Conservation (phyloP, 371 early-diverging fungal genomes). For the Rozella allomycis region DNA sequence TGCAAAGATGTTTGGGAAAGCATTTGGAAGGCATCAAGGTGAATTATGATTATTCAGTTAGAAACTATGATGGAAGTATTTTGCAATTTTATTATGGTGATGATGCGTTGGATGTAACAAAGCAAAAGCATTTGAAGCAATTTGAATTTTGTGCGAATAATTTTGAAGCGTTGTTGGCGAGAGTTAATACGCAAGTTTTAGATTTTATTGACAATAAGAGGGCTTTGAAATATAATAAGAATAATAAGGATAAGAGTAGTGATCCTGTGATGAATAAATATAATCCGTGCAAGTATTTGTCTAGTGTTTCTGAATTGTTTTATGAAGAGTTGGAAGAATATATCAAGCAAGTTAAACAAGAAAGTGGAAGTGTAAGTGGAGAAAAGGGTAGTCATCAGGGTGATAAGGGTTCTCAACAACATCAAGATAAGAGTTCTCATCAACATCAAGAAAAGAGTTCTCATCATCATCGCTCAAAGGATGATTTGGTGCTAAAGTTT, state of each 20-base stretch:
- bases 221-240: slow-evolving; percentile 50
- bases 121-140: slow-evolving; percentile 67
- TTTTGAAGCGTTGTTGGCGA: slow-evolving; percentile 49
- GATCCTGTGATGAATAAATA: slow-evolving; percentile 56
- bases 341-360: no score
- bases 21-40: slow-evolving; percentile 93
- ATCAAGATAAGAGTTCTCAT: no score
- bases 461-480: neutral
- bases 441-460: no score
- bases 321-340: slow-evolving; percentile 35
- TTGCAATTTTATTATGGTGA: slow-evolving; percentile 98
- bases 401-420: no score
- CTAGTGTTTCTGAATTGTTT: slow-evolving; percentile 74
- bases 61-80: slow-evolving; percentile 80
- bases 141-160: slow-evolving; percentile 87
- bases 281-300: slow-evolving; percentile 61
- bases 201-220: slow-evolving; percentile 44
- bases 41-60: slow-evolving; percentile 91
- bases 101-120: slow-evolving; percentile 94
- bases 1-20: slow-evolving; percentile 99
- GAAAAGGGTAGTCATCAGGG: no score
- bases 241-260: slow-evolving; percentile 42
- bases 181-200: slow-evolving; percentile 43
- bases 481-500: no score
- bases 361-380: neutral